Evolutionary conservation across 257 asterid species (phyloP), one percentile per base, ranked within the genome.

Genomic region (Craterostigma plantagineum): DNA sequence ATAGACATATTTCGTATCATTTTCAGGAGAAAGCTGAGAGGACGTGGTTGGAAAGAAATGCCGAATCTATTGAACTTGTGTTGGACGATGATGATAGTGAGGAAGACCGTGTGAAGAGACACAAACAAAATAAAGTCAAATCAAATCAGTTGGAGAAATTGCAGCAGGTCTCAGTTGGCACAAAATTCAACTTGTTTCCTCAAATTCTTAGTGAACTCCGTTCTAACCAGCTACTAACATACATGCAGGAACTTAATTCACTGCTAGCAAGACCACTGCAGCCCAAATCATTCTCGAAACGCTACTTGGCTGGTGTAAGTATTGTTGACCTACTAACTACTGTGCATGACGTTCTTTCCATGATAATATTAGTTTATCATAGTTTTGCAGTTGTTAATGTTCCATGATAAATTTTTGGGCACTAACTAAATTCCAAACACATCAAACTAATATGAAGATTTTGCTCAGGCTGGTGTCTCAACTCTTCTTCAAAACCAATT

Each of bases 261-360:
- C 59, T 70, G 38, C 92, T 90, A 59, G 76, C 87, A 9, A 72
- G 65, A 44, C 92, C 95, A 57, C 58, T 83, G 62, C 90, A 79
- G 59, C 95, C 93, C 40, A 79, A 63, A 67, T 59, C 91, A 57
- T 77, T 82, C 60, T 72, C 95, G 33, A 84, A 61, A 61, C 91
- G 92, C 56, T 83, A 57, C 58, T 55, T 83, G 59, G 90, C 98
- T 37, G 95, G 98, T 76, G 94, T 83, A 58, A 76, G 79, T 61
- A 33, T 17, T 50, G 10, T 52, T 37, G 36, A n/a, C 11, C 40
- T 47, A 50, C n/a, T 33, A 45, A 7, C 10, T 17, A n/a, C n/a
- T 33, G 16, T 47, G 23, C 34, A 27, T n/a, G n/a, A n/a, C n/a
- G n/a, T n/a, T n/a, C n/a, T n/a, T n/a, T n/a, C n/a, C n/a, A n/a